phyloP scores from a whole-genome alignment of 192 early-diverging fungal genomes.

The Coemansia interrupta region DNA sequence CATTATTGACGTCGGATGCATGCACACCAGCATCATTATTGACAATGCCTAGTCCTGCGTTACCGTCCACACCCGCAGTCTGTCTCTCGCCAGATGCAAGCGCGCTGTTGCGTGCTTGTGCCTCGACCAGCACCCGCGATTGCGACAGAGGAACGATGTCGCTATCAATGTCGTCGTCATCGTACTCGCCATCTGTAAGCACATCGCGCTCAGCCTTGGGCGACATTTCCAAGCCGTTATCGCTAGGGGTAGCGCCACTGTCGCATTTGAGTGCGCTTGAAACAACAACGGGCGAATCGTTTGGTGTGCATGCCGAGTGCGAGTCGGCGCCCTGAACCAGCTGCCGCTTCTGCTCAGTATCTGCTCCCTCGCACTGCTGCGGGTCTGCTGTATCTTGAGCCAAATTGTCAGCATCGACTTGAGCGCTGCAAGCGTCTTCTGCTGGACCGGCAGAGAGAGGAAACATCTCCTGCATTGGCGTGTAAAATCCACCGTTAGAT shows the following conservation, averaged over 20 bases:
- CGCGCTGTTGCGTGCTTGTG: not conserved
- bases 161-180: constrained; percentile 32
- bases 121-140: constrained; percentile 26
- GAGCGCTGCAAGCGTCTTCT: not conserved
- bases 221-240: not conserved
- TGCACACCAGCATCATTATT: constrained; percentile 1
- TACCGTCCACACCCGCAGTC: constrained; percentile 1
- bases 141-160: constrained; percentile 45
- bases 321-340: constrained; percentile 30
- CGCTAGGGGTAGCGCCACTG: constrained; percentile 13
- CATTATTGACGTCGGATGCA: not conserved
- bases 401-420: constrained; percentile 1
- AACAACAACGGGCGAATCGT: constrained; percentile 24
- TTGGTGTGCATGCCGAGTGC: constrained; percentile 16
- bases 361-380: constrained; percentile 7
- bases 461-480: constrained; percentile 45
- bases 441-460: constrained; percentile 18
- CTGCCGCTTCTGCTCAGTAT: constrained; percentile 3
- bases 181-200: not conserved
- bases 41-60: constrained; percentile 8
- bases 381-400: not conserved
- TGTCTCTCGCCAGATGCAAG: not conserved
- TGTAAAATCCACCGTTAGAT: constrained; percentile 22
- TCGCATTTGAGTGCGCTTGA: constrained; percentile 14
- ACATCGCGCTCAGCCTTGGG: not conserved